Evolutionary conservation across 441 rosid species (phyloP).

Genomic region (Croton laevigatus): DNA sequence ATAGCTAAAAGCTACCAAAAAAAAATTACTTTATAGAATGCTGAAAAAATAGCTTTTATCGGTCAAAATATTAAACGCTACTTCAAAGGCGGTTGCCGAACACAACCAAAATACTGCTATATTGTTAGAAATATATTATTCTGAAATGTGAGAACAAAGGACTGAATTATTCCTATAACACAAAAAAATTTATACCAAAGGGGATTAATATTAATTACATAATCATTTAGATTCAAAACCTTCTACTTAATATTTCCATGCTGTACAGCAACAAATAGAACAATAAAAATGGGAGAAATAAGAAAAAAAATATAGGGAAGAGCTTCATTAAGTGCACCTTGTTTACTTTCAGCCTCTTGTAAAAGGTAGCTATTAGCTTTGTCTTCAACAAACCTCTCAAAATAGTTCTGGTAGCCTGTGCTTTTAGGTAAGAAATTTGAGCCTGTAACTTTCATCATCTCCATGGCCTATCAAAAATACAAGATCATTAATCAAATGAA

Average conservation of each 20-base stretch:
- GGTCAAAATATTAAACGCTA: too few relatives aligned
- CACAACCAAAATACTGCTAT: too few relatives aligned
- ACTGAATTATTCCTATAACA: too few relatives aligned
- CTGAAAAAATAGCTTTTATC: too few relatives aligned
- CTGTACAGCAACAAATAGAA: slow-evolving; percentile 53
- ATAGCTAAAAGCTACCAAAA: too few relatives aligned
- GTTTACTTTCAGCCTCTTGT: slow-evolving; percentile 34
- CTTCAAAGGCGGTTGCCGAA: too few relatives aligned
- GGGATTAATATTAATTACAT: too few relatives aligned
- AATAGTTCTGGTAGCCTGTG: slow-evolving; percentile 60
- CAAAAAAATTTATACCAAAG: too few relatives aligned
- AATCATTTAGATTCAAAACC: neutral
- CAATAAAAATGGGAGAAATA: slow-evolving; percentile 60
- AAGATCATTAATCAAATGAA: neutral
- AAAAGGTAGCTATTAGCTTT: slow-evolving; percentile 28
- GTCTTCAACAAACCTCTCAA: slow-evolving; percentile 63
- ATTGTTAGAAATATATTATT: too few relatives aligned
- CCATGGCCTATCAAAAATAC: slow-evolving; percentile 66
- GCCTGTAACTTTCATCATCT: slow-evolving; percentile 61
- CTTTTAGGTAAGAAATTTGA: slow-evolving; percentile 36
- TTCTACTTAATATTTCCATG: slow-evolving; percentile 40
- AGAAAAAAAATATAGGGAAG: slow-evolving; percentile 63
- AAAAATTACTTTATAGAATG: too few relatives aligned
- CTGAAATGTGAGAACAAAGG: too few relatives aligned
- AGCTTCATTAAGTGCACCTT: slow-evolving; percentile 45